Evolutionary conservation across 2,329 filamentous ascomycete genomes (phyloP).

Genomic region (Stromatinia cepivora): DNA sequence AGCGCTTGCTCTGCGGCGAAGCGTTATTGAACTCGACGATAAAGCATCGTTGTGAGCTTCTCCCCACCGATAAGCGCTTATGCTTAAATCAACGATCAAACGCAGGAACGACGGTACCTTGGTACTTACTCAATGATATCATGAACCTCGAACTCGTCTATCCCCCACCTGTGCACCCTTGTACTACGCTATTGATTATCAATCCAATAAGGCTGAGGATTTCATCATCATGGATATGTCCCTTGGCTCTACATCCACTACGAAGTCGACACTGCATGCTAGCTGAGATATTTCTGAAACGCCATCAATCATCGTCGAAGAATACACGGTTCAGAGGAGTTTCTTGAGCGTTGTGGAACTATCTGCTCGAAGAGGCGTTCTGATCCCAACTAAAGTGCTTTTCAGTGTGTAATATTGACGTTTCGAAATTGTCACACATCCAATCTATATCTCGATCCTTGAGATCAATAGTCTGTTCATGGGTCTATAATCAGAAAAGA

Average conservation of each 20-base stretch:
- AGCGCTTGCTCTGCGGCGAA: conserved; percentile 15
- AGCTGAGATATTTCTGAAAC: conserved; percentile 23
- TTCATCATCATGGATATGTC: conserved; percentile 16
- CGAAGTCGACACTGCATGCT: conserved; percentile 16
- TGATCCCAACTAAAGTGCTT: conserved; percentile 21
- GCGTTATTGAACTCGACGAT: background rate
- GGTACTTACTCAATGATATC: conserved; percentile 6
- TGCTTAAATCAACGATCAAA: conserved; percentile 12
- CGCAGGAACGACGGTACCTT: conserved; percentile 2
- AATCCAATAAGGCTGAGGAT: conserved; percentile 22
- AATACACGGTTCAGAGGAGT: conserved; percentile 12
- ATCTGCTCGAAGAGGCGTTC: conserved; percentile 7
- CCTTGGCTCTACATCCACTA: conserved; percentile 1
- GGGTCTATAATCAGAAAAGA: conserved; percentile 11
- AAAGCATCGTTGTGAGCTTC: background rate
- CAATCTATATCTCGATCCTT: conserved; percentile 23
- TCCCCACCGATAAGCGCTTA: conserved; percentile 9
- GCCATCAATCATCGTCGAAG: conserved; percentile 19
- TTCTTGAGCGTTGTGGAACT: conserved; percentile 22
- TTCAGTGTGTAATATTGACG: conserved; percentile 25
- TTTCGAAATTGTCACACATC: conserved; percentile 22
- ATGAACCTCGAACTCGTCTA: conserved; percentile 13
- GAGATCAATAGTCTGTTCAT: conserved; percentile 24
- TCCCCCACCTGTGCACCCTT: conserved; percentile 4
- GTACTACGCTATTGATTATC: conserved; percentile 20